Base-by-base conservation (phyloP, 2,329 filamentous ascomycete species). In the Trichoderma asperellum region DNA sequence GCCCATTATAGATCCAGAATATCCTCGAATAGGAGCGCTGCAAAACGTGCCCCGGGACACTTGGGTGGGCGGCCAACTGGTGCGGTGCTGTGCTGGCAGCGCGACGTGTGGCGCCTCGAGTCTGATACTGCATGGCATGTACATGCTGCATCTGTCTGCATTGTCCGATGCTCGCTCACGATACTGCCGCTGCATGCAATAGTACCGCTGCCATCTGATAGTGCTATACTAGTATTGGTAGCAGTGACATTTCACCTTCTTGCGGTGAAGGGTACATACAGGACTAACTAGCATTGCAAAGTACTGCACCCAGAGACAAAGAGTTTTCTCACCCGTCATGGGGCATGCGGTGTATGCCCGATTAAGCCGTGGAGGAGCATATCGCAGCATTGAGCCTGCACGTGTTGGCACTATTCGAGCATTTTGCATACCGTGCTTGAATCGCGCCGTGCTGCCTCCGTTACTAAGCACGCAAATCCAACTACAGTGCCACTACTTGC, bases 81-180 rank as follows among this genome's bases (percentile, higher is more conserved):
- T 43, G 55, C 37, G 24, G 24, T 66, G 70, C 69, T 72, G 61
- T 56, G 71, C 63, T 72, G 70, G 71, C 71, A 72, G 68, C 68
- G 71, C 65, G 49, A 55, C 68, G 62, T 34, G 65, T 52, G 68
- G 68, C 55, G 24, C 68, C 37, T 60, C 63, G n/a, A 49, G 47
- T 49, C 53, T 34, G 52, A 43, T 52, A 24, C 32, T 60, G 29
- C 53, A 57, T 40, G 47, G 18, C 40, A 21, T 35, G 59, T 37
- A 43, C 37, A 43, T 18, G 40, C 40, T 43, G 40, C 8, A 43
- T n/a, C 40, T 43, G 40, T 43, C 16, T 55, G 34, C 29, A 14
- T 64, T 64, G 21, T 37, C 32, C 47, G 59, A 62, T 62, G 8
- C 59, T 62, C 32, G 32, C 35, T 32, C 47, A 35, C 29, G 14